phyloP scores from a whole-genome alignment of 2,329 filamentous ascomycete genomes.

The Ceratocystis variospora region DNA sequence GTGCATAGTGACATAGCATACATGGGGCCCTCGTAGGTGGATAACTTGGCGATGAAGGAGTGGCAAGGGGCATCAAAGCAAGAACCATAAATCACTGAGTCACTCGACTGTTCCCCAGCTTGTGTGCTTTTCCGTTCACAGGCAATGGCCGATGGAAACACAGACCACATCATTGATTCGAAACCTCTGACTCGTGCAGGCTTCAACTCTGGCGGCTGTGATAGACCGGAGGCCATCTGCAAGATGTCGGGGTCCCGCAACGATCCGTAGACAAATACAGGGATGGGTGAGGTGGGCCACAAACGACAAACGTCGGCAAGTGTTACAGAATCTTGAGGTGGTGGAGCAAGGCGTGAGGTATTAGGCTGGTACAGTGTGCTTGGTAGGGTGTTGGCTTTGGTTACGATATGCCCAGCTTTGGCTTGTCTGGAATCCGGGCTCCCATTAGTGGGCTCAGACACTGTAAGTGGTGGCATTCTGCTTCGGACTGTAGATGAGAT shows the following conservation, averaged over 20 bases:
- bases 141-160: conserved; percentile 13
- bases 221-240: conserved; percentile 12
- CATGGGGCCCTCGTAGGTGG: conserved; percentile 11
- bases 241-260: conserved; percentile 16
- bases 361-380: too few species aligned
- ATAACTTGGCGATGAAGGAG: background rate
- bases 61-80: background rate
- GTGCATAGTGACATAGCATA: conserved; percentile 12
- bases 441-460: too few species aligned
- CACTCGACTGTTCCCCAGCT: background rate
- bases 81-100: background rate
- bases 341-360: background rate
- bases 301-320: background rate
- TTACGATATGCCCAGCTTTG: too few species aligned
- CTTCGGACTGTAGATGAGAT: too few species aligned
- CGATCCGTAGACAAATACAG: conserved; percentile 16
- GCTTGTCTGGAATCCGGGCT: too few species aligned
- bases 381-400: background rate
- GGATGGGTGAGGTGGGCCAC: conserved; percentile 6
- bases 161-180: conserved; percentile 15
- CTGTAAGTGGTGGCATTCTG: too few species aligned
- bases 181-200: conserved; percentile 10
- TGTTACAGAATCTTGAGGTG: background rate
- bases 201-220: background rate
- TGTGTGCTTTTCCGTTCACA: background rate